Evolutionary conservation across 2,329 filamentous ascomycete species (phyloP).

Genomic region (Cercospora zeae-maydis): DNA sequence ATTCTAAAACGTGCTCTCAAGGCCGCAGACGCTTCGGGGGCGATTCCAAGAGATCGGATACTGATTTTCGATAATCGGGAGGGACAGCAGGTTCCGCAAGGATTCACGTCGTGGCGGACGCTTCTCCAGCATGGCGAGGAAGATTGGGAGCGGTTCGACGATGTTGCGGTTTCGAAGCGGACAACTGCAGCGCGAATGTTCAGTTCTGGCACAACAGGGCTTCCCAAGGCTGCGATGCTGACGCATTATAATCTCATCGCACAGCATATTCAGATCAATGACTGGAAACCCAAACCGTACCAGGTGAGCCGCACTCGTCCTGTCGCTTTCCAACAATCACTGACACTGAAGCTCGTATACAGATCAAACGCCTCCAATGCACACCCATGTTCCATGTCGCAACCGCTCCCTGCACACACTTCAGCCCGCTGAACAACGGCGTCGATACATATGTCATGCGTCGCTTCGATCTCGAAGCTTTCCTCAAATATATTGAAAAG

Average conservation of each 20-base stretch:
- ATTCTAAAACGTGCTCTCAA: constrained; percentile 35
- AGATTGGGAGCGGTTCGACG: constrained; percentile 48
- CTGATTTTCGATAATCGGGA: constrained; percentile 40
- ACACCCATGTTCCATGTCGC: constrained; percentile 52
- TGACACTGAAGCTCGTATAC: background rate
- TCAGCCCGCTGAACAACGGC: constrained; percentile 37
- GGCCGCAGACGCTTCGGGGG: constrained; percentile 35
- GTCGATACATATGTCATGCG: constrained; percentile 42
- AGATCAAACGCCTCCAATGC: constrained; percentile 41
- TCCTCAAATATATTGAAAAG: constrained; percentile 60
- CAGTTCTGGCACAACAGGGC: constrained; percentile 54
- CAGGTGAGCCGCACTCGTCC: constrained; percentile 4
- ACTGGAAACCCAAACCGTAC: constrained; percentile 34
- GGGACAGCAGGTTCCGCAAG: constrained; percentile 27
- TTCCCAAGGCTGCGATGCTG: constrained; percentile 57
- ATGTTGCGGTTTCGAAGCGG: constrained; percentile 38
- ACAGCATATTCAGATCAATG: constrained; percentile 47
- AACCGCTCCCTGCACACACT: constrained; percentile 40
- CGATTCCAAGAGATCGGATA: constrained; percentile 40
- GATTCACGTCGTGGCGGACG: constrained; percentile 22
- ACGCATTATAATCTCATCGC: constrained; percentile 58
- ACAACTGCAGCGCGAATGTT: constrained; percentile 52
- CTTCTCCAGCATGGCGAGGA: constrained; percentile 45
- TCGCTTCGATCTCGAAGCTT: constrained; percentile 49
- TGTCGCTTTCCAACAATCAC: background rate